Evolutionary conservation across 345 rosid species (phyloP).

Genomic region (Populus tremula): DNA sequence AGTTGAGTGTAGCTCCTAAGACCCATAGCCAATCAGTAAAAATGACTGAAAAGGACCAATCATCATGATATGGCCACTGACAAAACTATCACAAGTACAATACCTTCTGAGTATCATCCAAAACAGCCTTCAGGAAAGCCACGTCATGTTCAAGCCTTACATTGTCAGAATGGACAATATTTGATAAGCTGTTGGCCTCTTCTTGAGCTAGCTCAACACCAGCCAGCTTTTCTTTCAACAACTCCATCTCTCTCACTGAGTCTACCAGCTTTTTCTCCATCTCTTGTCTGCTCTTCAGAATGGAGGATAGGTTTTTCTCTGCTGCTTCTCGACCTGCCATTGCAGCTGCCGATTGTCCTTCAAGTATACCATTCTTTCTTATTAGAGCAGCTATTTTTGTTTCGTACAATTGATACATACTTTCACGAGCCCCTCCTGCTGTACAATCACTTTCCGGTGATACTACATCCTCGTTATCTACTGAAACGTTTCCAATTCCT

Average conservation of each 20-base stretch:
- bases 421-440: conserved; percentile 50
- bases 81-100: neutral
- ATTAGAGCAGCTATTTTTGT: conserved; percentile 63
- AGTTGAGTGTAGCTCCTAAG: conserved; percentile 85
- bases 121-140: conserved; percentile 91
- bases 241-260: conserved; percentile 67
- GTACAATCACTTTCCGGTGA: conserved; percentile 47
- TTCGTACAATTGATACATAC: conserved; percentile 71
- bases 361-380: conserved; percentile 66
- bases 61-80: neutral
- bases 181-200: conserved; percentile 79
- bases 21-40: conserved; percentile 19
- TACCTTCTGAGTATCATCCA: conserved; percentile 97
- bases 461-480: conserved; percentile 39
- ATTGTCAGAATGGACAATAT: conserved; percentile 89
- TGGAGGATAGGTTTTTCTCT: conserved; percentile 71
- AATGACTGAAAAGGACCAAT: neutral
- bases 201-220: conserved; percentile 79
- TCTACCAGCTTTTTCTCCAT: conserved; percentile 68
- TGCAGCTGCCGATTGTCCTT: conserved; percentile 77
- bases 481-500: conserved; percentile 40
- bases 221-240: conserved; percentile 79
- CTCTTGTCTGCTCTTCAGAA: conserved; percentile 72
- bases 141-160: conserved; percentile 97
- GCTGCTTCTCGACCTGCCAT: conserved; percentile 60